Base-by-base conservation (phyloP, 1,139 yeast genomes). In the Suhomyces coccinellae region DNA sequence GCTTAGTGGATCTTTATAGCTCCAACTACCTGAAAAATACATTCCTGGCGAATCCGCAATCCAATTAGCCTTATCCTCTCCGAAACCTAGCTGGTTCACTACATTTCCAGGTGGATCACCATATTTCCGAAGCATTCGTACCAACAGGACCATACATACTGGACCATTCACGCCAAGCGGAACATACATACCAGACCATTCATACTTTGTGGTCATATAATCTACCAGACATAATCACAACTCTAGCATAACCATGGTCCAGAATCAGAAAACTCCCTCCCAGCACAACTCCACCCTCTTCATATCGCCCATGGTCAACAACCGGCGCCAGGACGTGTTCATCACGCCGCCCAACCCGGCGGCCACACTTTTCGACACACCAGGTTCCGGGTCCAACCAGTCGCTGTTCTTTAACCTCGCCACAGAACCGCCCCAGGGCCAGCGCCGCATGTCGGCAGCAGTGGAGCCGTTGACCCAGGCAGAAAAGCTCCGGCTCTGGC, bases 401-500 rank as follows among this genome's bases (percentile, higher is more conserved):
- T 66, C 75, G 31, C 70, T 66, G 68, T 71, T 73, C 50, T 69
- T 70, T 57, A 64, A 69, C 46, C 50, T 64, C 11, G 71, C 49
- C 29, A 14, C 54, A 41, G 57, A 38, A 44, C 45, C 43, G 2
- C 49, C 55, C 33, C 49, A 50, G 45, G 46, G 48, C 27, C 43
- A 45, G n/a, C 40, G 46, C 8, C 38, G 50, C 15, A 33, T 45
- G 30, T 38, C 46, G 2, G 39, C 41, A 3, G 45, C 40, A 1
- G 34, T 34, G 28, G 71, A 68, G 48, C 85, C 85, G 4, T 63
- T 85, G 38, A 80, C 96, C 0, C 95, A 88, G 46, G 95, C 95
- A 0, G 98, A 91, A 52, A 82, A 86, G 56, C 75, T 93, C 36
- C 69, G 99, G 38, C 70, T 88, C 33, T 93, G 99, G 99, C 73